Percentiles rank a stretch among this genome's conserved stretches.
Evolutionary conservation across 805 yeast species (phyloP).

Genomic region (Yarrowia sp.): DNA sequence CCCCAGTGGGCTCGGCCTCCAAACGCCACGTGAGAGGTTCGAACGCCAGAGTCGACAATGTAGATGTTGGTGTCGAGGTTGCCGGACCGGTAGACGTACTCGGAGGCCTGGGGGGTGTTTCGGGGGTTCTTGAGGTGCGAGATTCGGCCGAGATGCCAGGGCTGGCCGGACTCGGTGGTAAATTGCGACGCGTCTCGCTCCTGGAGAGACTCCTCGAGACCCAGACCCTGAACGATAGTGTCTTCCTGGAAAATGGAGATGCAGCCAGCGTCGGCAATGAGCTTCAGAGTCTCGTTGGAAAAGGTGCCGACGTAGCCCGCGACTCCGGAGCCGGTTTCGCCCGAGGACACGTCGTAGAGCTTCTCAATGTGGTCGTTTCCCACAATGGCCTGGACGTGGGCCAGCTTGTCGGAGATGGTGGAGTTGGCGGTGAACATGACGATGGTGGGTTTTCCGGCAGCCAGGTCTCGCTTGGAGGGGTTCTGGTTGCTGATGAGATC

Average conservation of each 20-base stretch:
- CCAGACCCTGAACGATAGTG: slow-evolving; percentile 65
- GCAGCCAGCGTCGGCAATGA: slow-evolving; percentile 59
- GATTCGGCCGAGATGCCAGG: slow-evolving; percentile 78
- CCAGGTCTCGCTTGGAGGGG: slow-evolving; percentile 2
- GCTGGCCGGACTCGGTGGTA: slow-evolving; percentile 62
- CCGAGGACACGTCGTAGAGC: neutral
- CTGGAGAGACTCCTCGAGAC: slow-evolving; percentile 55
- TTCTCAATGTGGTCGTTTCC: slow-evolving; percentile 12
- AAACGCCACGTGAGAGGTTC: slow-evolving; percentile 77
- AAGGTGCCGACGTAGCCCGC: slow-evolving; percentile 58
- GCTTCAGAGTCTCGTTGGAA: slow-evolving; percentile 54
- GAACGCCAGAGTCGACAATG: slow-evolving; percentile 89
- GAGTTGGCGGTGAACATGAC: slow-evolving; percentile 26
- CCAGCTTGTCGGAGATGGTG: slow-evolving; percentile 20
- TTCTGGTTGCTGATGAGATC: slow-evolving; percentile 10
- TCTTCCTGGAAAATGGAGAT: slow-evolving; percentile 72
- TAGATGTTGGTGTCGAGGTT: slow-evolving; percentile 88
- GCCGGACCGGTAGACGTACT: slow-evolving; percentile 75
- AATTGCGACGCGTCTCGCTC: slow-evolving; percentile 58
- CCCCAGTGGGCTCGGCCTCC: slow-evolving; percentile 89
- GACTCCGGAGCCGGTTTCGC: slow-evolving; percentile 47
- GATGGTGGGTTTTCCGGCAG: slow-evolving; percentile 7
- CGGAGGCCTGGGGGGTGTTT: slow-evolving; percentile 53
- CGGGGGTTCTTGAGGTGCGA: slow-evolving; percentile 61
- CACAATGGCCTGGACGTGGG: slow-evolving; percentile 6